A percentile compares a stretch with the other conserved stretches of the same genome.
phyloP scores from a whole-genome alignment of 2,329 filamentous ascomycete species.

The Phaeosphaeriaceae sp. region DNA sequence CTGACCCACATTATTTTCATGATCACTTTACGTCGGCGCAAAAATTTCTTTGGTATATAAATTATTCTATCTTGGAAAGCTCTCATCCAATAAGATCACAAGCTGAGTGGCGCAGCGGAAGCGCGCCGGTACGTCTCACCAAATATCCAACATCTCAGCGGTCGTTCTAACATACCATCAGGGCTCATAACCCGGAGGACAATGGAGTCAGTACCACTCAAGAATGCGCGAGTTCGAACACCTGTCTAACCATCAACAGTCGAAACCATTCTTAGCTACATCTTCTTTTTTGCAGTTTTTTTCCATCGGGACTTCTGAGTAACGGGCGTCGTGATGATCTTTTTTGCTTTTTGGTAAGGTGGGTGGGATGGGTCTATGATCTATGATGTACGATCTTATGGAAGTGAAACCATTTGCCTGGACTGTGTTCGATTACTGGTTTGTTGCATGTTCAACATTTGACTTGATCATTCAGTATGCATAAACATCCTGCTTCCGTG shows the following conservation, averaged over 20 bases:
- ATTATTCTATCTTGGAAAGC: background rate
- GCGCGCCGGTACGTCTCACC: slow-evolving; percentile 30
- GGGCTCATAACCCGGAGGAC: slow-evolving; percentile 48
- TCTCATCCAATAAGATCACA: slow-evolving; percentile 3
- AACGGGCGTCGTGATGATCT: too few species aligned
- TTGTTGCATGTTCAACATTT: too few species aligned
- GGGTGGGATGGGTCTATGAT: too few species aligned
- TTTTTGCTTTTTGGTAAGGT: too few species aligned
- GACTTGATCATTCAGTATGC: too few species aligned
- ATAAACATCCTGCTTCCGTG: too few species aligned
- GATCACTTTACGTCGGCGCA: too few species aligned
- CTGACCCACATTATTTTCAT: background rate
- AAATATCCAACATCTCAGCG: background rate
- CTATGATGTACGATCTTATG: too few species aligned
- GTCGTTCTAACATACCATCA: background rate
- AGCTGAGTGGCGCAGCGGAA: slow-evolving; percentile 46
- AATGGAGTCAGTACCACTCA: slow-evolving; percentile 27
- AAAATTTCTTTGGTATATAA: too few species aligned
- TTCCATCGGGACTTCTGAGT: too few species aligned
- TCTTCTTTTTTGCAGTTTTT: slow-evolving; percentile 1
- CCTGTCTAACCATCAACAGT: background rate
- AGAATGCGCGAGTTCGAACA: background rate
- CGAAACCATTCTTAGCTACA: slow-evolving; percentile 36
- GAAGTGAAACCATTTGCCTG: too few species aligned
- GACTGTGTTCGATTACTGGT: too few species aligned